These are phyloP conservation scores for Phaeosphaeriaceae sp. DNA, from an alignment of 2,329 filamentous ascomycete genomes.

Conservation along the genomic window DNA sequence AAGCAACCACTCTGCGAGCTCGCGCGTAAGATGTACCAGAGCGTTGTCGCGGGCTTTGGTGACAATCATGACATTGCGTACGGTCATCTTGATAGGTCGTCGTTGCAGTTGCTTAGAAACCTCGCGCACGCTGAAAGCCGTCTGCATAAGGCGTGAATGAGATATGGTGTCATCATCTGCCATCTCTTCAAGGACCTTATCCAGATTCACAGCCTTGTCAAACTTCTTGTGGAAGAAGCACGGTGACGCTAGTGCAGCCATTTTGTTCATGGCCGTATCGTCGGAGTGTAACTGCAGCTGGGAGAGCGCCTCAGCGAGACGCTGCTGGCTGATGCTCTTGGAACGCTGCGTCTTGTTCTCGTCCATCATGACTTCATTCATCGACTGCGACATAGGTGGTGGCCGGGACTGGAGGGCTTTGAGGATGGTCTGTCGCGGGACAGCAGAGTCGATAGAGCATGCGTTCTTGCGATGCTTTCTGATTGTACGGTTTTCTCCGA, in stretches of 20 bases:
- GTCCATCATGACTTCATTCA: constrained; percentile 66
- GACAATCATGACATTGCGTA: constrained; percentile 96
- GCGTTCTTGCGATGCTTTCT: constrained; percentile 50
- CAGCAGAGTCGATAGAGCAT: constrained; percentile 66
- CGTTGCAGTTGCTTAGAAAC: constrained; percentile 95
- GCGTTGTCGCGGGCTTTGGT: constrained; percentile 97
- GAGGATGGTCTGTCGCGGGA: constrained; percentile 82
- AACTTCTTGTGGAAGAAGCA: constrained; percentile 99
- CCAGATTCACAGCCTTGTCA: constrained; percentile 93
- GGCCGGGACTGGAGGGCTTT: constrained; percentile 76
- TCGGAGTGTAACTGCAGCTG: constrained; percentile 58
- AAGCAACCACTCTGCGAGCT: constrained; percentile 87
- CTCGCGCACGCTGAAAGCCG: constrained; percentile 91
- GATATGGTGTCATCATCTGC: constrained; percentile 89
- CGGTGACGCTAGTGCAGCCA: constrained; percentile 82
- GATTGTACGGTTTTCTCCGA: constrained; percentile 44
- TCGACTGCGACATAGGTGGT: constrained; percentile 63
- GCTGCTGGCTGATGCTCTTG: constrained; percentile 55
- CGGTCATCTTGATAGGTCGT: constrained; percentile 87
- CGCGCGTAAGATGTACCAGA: constrained; percentile 85
- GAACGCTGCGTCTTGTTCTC: constrained; percentile 35
- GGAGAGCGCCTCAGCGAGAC: constrained; percentile 67
- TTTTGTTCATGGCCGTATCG: constrained; percentile 52
- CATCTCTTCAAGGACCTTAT: constrained; percentile 94
- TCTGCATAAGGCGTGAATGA: constrained; percentile 92